phyloP scores from a whole-genome alignment of 2,329 filamentous ascomycete species.

The Erysiphe pulchra region DNA sequence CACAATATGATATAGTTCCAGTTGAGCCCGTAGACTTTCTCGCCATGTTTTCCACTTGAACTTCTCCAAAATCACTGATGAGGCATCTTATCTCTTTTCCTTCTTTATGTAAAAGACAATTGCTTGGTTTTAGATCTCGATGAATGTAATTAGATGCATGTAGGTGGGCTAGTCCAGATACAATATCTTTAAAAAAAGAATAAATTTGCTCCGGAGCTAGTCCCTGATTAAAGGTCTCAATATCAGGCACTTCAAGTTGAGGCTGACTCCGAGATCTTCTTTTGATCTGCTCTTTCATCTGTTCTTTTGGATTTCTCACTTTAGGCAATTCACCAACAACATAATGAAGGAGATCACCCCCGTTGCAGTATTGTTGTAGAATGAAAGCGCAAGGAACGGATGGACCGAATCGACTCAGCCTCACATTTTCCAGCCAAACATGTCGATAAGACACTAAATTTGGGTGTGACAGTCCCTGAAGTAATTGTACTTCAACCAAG shows the following conservation, averaged over 20 bases:
- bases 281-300: slow-evolving; percentile 69
- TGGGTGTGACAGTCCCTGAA: slow-evolving; percentile 76
- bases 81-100: slow-evolving; percentile 50
- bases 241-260: slow-evolving; percentile 30
- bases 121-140: slow-evolving; percentile 84
- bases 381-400: slow-evolving; percentile 91
- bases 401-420: slow-evolving; percentile 65
- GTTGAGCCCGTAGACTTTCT: slow-evolving; percentile 84
- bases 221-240: slow-evolving; percentile 8
- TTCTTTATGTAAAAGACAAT: slow-evolving; percentile 64
- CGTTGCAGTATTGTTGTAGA: slow-evolving; percentile 90
- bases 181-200: slow-evolving; percentile 87
- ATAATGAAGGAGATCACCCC: slow-evolving; percentile 71
- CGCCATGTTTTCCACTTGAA: slow-evolving; percentile 57
- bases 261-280: slow-evolving; percentile 51
- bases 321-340: slow-evolving; percentile 43
- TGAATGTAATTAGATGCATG: slow-evolving; percentile 88
- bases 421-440: slow-evolving; percentile 83
- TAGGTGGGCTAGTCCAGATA: slow-evolving; percentile 69
- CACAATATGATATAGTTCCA: slow-evolving; percentile 92
- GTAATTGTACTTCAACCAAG: slow-evolving; percentile 71
- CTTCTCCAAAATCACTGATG: slow-evolving; percentile 94
- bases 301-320: slow-evolving; percentile 43
- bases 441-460: slow-evolving; percentile 93
- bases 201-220: slow-evolving; percentile 78